Evolutionary conservation across 2,329 filamentous ascomycete species (phyloP).

Genomic region (Aspergillus proliferans): DNA sequence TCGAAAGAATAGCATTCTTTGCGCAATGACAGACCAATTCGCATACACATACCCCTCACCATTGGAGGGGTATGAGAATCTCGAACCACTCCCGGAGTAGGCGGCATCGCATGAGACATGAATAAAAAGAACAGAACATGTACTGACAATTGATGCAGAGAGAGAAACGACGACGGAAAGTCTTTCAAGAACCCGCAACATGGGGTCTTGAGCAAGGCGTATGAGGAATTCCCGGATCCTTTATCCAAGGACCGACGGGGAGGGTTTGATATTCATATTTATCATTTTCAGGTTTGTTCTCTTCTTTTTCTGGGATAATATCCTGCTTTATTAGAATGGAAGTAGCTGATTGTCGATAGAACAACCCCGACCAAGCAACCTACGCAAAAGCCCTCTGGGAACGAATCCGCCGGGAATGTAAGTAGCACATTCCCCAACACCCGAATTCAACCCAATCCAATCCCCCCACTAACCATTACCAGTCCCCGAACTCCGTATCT

Average conservation of each 20-base stretch:
- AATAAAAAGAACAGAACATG: background rate
- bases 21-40: conserved; percentile 45
- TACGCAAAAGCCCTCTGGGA: conserved; percentile 71
- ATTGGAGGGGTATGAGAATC: conserved; percentile 46
- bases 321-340: no score
- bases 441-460: background rate
- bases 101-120: conserved; percentile 6
- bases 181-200: conserved; percentile 63
- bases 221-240: conserved; percentile 62
- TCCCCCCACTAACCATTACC: background rate
- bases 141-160: conserved; percentile 30
- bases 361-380: conserved; percentile 54
- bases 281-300: conserved; percentile 56
- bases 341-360: conserved; percentile 26
- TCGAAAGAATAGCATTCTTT: background rate
- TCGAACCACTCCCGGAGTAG: conserved; percentile 42
- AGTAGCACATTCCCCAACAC: conserved; percentile 17
- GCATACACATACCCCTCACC: conserved; percentile 52
- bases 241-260: conserved; percentile 60
- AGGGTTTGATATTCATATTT: conserved; percentile 83
- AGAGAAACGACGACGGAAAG: conserved; percentile 67
- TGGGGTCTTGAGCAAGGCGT: conserved; percentile 59
- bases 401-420: conserved; percentile 73
- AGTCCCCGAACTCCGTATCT: conserved; percentile 83
- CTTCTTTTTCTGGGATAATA: background rate